Base-by-base conservation (phyloP, 768 basidiomycete species). In the Hypholoma fasciculare region DNA sequence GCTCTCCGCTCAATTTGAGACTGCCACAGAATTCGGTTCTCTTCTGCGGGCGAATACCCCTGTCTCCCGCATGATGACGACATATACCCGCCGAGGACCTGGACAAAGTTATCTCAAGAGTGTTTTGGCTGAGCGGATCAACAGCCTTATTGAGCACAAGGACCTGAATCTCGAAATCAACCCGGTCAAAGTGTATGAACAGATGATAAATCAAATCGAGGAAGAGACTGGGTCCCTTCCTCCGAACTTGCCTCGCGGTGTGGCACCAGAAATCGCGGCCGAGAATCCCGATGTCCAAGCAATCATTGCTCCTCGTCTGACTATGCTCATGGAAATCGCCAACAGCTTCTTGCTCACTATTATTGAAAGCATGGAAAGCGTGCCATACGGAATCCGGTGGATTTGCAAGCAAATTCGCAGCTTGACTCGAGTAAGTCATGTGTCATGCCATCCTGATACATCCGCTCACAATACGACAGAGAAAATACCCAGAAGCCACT, bases 31-130 rank as follows among this genome's bases (percentile, higher is more conserved):
- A 73, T 98, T 99, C 65, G 96, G 96, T n/a, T 98, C 96, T 4
- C 82, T 99, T 11, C 85, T 99, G 27, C 92, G 97, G 54, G 97
- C 97, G 59, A 99, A 99, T 74, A 99, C 97, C 50, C 97, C 97
- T 48, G 97, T 99, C 20, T 98, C 95, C 49, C 89, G 97, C 39
- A 99, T 99, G 97, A 99, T 99, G 97, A 99, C 97, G 46, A 98
- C 97, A 17, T 99, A 99, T 75, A 98, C 97, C 53, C 92, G 97
- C 59, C 90, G 97, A 55, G 97, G 97, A 57, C 97, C 97, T 1
- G 97, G 97, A 56, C 97, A 98, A 74, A 95, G 94, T 66, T 99
- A 98, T 73, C 86, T 99, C 63, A 99, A 99, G 81, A 89, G 90
- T 61, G 96, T 98, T 27, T 82, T 99, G 48, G 96, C 97, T 23